Evolutionary conservation across 345 rosid species (phyloP), one percentile per base, ranked within the genome.

Genomic region (Zanthoxylum bungeanum): DNA sequence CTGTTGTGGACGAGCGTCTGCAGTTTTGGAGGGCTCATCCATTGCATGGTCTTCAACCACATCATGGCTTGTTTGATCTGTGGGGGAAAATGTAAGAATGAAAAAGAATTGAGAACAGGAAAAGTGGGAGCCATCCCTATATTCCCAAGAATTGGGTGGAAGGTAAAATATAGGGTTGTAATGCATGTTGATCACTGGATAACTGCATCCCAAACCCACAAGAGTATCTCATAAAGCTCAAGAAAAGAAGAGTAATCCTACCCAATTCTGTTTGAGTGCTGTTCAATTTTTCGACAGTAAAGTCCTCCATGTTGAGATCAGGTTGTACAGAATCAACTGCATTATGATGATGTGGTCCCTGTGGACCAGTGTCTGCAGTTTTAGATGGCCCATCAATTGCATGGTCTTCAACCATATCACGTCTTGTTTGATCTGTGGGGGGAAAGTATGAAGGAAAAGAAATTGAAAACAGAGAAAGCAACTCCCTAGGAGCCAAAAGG

Each of bases 51-150:
- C 84, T 75, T 75, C 76, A 56, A 67, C 67, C 27, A 74, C 36
- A 55, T 83, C 74, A 76, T 55, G 73, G 39, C 60, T 63, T 73
- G 69, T 69, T 70, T 66, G 75, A 72, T 75, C 97, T 87, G 84
- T 68, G 40, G 49, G 74, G 56, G 49, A 44, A 44, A 34, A 44
- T n/a, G 19, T 44, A 14, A 44, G 49, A 44, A 44, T 44, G 49
- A 66, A 49, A 19, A 55, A 51, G 73, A 57, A 53, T 56, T 28
- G 68, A 72, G 73, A n/a, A 42, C 67, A 74, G 21, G 28, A 28
- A 71, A 47, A 53, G 62, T 44, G 49, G 49, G 49, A 14, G 49
- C 49, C 49, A 44, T 14, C 5, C 49, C 6, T 44, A 6, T 14
- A 44, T 19, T 3, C 49, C 5, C 2, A 4, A 44, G 19, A n/a